Evolutionary conservation across 2,329 filamentous ascomycete genomes (phyloP).

Genomic region (Fusarium tjaetaba): DNA sequence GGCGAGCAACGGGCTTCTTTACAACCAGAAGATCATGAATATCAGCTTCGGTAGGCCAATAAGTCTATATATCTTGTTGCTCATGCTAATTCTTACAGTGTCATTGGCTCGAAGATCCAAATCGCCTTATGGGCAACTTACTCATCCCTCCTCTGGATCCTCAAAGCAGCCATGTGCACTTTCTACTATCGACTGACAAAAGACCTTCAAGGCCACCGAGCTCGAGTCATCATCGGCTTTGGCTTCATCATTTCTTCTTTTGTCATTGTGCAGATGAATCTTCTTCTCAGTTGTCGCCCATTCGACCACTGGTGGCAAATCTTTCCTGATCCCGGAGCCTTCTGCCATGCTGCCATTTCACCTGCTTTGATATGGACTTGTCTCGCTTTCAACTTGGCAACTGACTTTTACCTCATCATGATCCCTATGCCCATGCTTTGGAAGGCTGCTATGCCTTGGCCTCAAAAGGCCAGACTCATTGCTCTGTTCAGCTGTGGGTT

Average conservation of each 20-base stretch:
- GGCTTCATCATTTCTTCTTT: conserved; percentile 59
- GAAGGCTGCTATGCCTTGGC: conserved; percentile 48
- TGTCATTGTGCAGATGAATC: conserved; percentile 58
- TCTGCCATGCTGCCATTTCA: conserved; percentile 62
- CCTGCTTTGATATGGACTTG: conserved; percentile 62
- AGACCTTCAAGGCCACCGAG: conserved; percentile 53
- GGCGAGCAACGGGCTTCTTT: conserved; percentile 58
- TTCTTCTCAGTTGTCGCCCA: conserved; percentile 63
- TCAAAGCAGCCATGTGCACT: conserved; percentile 66
- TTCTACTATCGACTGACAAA: conserved; percentile 66
- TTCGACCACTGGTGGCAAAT: conserved; percentile 68
- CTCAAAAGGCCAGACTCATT: conserved; percentile 53
- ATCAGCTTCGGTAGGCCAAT: conserved; percentile 47
- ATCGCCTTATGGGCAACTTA: conserved; percentile 66
- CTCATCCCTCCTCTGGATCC: conserved; percentile 61
- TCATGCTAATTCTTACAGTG: conserved; percentile 44
- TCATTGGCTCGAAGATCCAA: conserved; percentile 66
- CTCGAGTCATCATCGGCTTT: conserved; percentile 62
- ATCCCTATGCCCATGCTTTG: conserved; percentile 66
- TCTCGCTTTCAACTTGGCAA: conserved; percentile 62
- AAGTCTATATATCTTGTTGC: rapidly evolving
- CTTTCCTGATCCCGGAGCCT: conserved; percentile 62
- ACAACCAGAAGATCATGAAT: conserved; percentile 56
- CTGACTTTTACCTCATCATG: conserved; percentile 67
- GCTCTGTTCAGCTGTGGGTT: conserved; percentile 53